A percentile compares a stretch with the other conserved stretches of the same genome.
phyloP scores from a whole-genome alignment of 2,329 filamentous ascomycete genomes.

The Byssothecium circinans region DNA sequence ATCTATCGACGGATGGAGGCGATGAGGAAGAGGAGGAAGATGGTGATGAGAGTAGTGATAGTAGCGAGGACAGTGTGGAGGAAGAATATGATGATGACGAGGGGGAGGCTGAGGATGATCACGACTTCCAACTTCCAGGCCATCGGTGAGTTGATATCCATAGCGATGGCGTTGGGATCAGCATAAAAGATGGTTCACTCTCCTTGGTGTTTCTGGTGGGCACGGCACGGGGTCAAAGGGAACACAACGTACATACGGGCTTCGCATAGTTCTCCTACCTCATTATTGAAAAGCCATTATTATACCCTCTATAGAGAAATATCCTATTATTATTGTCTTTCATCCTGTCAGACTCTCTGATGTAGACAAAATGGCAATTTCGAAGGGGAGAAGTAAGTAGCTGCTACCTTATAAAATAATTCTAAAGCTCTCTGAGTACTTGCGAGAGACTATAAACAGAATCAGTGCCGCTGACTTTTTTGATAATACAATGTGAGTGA shows the following conservation, averaged over 20 bases:
- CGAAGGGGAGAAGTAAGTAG: too few relatives aligned
- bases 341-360: too few relatives aligned
- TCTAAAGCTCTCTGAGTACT: too few relatives aligned
- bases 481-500: too few relatives aligned
- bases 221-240: neutral
- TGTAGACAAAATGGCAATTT: too few relatives aligned
- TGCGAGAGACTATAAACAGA: too few relatives aligned
- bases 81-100: conserved; percentile 27
- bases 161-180: neutral
- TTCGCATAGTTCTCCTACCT: neutral
- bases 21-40: conserved; percentile 35
- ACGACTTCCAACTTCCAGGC: conserved; percentile 39
- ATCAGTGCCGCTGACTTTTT: too few relatives aligned
- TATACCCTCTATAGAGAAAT: neutral
- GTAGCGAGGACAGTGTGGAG: conserved; percentile 38
- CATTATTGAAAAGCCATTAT: conserved; percentile 3
- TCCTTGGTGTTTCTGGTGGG: neutral
- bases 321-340: too few relatives aligned
- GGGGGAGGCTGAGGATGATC: conserved; percentile 19
- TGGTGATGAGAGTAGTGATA: conserved; percentile 25
- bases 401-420: too few relatives aligned
- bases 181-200: too few relatives aligned
- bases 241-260: neutral
- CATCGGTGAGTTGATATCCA: conserved; percentile 29
- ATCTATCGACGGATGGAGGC: conserved; percentile 21